Base-by-base conservation (phyloP, 768 basidiomycete species). In the Russula brevipes region DNA sequence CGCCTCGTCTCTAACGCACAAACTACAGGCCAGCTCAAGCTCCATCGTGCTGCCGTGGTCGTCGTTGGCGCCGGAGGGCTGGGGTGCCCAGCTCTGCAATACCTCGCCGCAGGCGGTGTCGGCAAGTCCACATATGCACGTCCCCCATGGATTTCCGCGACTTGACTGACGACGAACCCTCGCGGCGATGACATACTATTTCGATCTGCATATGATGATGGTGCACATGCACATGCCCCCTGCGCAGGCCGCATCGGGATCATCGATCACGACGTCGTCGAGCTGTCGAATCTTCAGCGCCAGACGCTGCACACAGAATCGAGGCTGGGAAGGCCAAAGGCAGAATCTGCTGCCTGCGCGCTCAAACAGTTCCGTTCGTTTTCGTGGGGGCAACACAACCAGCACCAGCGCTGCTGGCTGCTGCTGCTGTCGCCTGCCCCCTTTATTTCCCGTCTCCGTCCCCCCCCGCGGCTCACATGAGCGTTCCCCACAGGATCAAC, bases 31-130 rank as follows among this genome's bases (percentile, higher is more conserved):
- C 96, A 98, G 73, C 73, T 94, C 46, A 92, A 87, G 72, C 78
- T 99, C 10, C 85, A 85, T 63, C 70, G 77, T 8, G 84, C 94
- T 0, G 85, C 86, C 2, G 86, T 95, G 2, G 85, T 86, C 16
- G 92, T 98, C 4, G 84, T 98, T 4, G 97, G 97, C 33, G 97
- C 95, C 16, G 97, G 97, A 0, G 97, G 97, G 9, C 80, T 99
- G 12, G 97, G 97, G 11, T 98, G 97, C 73, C 94, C 97, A 52
- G 92, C 91, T 45, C 79, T 99, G 51, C 93, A 97, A 71, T 97
- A 98, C 73, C 84, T 99, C 11, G 92, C 85, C 4, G 91, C 93
- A 7, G 89, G 92, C 14, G 97, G 97, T 31, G 81, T 98, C 62
- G 96, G 96, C 91, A 69, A 66, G 87, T 71, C 49, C 5, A 11